A percentile compares a stretch with the other conserved stretches of the same genome.
phyloP scores from a whole-genome alignment of 768 basidiomycete genomes.

The Solioccasus polychromus region DNA sequence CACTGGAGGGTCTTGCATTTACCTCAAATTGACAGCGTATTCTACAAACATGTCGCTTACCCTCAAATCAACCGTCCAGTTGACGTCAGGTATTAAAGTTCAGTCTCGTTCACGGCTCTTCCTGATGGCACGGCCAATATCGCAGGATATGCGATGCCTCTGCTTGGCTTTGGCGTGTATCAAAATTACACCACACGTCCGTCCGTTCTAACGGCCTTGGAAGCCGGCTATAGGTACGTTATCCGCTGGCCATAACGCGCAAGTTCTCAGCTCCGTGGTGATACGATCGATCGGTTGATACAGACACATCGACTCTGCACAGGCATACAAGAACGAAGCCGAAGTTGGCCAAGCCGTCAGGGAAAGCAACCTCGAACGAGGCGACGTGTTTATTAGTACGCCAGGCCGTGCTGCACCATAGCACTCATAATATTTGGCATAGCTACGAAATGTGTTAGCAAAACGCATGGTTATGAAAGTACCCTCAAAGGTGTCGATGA shows the following conservation, averaged over 20 bases:
- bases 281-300: too few relatives aligned
- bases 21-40: conserved; percentile 14
- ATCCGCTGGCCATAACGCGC: too few relatives aligned
- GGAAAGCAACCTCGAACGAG: conserved; percentile 52
- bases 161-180: conserved; percentile 70
- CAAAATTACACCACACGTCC: conserved; percentile 56
- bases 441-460: conserved; percentile 67
- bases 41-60: conserved; percentile 24
- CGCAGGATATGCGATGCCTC: conserved; percentile 56
- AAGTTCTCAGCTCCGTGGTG: too few relatives aligned
- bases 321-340: conserved; percentile 63
- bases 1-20: conserved; percentile 1
- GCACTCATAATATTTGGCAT: background rate
- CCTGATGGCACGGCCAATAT: conserved; percentile 2
- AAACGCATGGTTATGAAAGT: conserved; percentile 59
- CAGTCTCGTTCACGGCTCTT: background rate
- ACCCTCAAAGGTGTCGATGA: conserved; percentile 57
- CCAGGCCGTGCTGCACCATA: too few relatives aligned
- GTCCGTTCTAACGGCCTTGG: conserved; percentile 60
- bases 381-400: conserved; percentile 77
- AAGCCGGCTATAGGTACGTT: conserved; percentile 60
- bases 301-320: conserved; percentile 78
- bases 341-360: conserved; percentile 57
- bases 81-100: conserved; percentile 35
- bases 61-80: conserved; percentile 30